Evolutionary conservation across 1,284 basidiomycete species (phyloP).

Genomic region (Apiotrichum gracile): DNA sequence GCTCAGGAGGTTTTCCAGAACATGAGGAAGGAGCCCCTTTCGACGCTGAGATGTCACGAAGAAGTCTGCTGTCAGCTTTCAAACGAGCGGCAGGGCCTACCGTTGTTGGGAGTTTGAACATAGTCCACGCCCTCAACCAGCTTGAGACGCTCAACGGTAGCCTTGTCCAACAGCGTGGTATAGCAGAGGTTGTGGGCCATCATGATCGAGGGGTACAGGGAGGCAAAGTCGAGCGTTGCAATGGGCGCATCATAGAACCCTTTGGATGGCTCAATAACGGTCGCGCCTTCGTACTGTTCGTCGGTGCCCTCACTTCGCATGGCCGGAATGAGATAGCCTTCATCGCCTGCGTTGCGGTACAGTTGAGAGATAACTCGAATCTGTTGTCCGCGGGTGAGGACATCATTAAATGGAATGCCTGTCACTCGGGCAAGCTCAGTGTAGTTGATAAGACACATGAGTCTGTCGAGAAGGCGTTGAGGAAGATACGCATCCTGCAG

Average conservation of each 20-base stretch:
- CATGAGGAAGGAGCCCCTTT: constrained; percentile 82
- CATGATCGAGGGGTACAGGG: constrained; percentile 97
- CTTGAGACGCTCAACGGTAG: constrained; percentile 65
- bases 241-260: constrained; percentile 93
- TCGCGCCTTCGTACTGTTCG: constrained; percentile 94
- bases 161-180: constrained; percentile 77
- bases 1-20: constrained; percentile 83
- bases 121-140: constrained; percentile 75
- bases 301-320: constrained; percentile 79
- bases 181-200: constrained; percentile 98
- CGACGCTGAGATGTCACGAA: constrained; percentile 68
- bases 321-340: constrained; percentile 78
- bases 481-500: constrained; percentile 88
- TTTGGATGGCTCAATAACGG: constrained; percentile 88
- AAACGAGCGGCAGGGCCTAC: constrained; percentile 49
- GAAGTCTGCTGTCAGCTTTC: constrained; percentile 56
- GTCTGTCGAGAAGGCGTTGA: constrained; percentile 84
- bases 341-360: constrained; percentile 78
- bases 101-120: constrained; percentile 76
- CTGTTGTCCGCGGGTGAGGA: constrained; percentile 84
- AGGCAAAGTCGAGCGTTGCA: constrained; percentile 93
- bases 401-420: constrained; percentile 93
- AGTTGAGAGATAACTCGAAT: constrained; percentile 94
- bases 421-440: constrained; percentile 94
- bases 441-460: constrained; percentile 97